Evolutionary conservation across 495 filamentous ascomycete genomes (phyloP).

Genomic region (Penicillium argentinense): DNA sequence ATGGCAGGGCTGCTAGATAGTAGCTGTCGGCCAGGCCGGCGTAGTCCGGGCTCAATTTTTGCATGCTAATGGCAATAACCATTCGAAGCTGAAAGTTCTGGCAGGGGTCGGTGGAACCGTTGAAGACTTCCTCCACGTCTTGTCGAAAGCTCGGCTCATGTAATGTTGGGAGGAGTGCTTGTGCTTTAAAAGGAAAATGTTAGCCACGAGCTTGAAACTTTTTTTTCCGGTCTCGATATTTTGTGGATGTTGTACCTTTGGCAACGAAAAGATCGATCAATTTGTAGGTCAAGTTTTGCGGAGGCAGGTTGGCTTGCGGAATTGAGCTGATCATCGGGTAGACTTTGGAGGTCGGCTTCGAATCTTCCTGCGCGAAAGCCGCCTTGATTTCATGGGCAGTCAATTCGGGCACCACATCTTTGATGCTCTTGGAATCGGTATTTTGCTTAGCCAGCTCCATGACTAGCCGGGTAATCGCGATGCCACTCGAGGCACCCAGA

Average conservation of each 20-base stretch:
- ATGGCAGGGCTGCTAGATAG: constrained; percentile 81
- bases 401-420: constrained; percentile 78
- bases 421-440: constrained; percentile 79
- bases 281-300: constrained; percentile 62
- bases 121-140: constrained; percentile 77
- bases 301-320: constrained; percentile 68
- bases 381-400: constrained; percentile 58
- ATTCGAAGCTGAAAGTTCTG: constrained; percentile 84
- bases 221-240: too few relatives aligned
- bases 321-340: constrained; percentile 79
- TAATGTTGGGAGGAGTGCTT: constrained; percentile 79
- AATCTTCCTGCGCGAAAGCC: constrained; percentile 54
- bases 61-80: constrained; percentile 89
- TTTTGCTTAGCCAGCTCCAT: constrained; percentile 93
- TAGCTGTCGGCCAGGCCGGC: constrained; percentile 87
- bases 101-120: constrained; percentile 70
- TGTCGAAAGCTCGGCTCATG: constrained; percentile 78
- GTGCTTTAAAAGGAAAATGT: constrained; percentile 53
- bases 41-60: constrained; percentile 78
- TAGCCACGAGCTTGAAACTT: too few relatives aligned
- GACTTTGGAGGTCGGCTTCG: constrained; percentile 62
- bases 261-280: constrained; percentile 78
- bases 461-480: constrained; percentile 87
- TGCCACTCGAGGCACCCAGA: constrained; percentile 87
- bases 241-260: constrained; percentile 70